Conservation (phyloP, 192 early-diverging fungal genomes). For the Cladochytrium replicatum region DNA sequence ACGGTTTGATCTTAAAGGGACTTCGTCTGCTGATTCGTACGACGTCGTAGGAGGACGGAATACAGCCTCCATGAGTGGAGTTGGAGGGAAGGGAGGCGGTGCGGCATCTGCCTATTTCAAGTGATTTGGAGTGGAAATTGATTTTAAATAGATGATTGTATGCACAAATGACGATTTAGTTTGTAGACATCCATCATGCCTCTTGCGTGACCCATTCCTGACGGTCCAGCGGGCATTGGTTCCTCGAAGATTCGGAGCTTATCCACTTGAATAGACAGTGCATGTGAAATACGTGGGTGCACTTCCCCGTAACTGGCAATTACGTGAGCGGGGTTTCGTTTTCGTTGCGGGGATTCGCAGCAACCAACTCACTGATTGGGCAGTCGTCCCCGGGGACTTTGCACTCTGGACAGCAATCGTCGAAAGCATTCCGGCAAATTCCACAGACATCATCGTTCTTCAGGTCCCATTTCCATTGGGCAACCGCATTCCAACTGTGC, state of each 20-base stretch:
- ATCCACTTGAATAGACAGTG: slow-evolving; percentile 69
- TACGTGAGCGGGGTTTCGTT: not conserved
- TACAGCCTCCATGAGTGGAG: too few species aligned
- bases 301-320: slow-evolving; percentile 72
- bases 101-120: too few species aligned
- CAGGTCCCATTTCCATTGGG: slow-evolving; percentile 82
- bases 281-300: slow-evolving; percentile 88
- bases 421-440: slow-evolving; percentile 79
- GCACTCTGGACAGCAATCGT: slow-evolving; percentile 31
- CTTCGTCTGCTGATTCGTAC: too few species aligned
- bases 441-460: slow-evolving; percentile 82
- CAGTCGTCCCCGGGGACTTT: slow-evolving; percentile 30
- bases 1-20: too few species aligned
- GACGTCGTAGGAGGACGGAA: too few species aligned
- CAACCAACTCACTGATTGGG: slow-evolving; percentile 12
- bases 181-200: not conserved
- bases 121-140: too few species aligned
- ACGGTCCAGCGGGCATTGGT: slow-evolving; percentile 85
- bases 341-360: not conserved
- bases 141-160: too few species aligned
- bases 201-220: slow-evolving; percentile 48
- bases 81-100: too few species aligned
- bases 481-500: slow-evolving; percentile 63
- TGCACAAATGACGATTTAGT: slow-evolving; percentile 8
- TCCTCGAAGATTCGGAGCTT: slow-evolving; percentile 52